Evolutionary conservation across 164 flowering plant species (phyloP), one percentile per base, ranked within the genome.

Genomic region (Paratinospora sagittata): DNA sequence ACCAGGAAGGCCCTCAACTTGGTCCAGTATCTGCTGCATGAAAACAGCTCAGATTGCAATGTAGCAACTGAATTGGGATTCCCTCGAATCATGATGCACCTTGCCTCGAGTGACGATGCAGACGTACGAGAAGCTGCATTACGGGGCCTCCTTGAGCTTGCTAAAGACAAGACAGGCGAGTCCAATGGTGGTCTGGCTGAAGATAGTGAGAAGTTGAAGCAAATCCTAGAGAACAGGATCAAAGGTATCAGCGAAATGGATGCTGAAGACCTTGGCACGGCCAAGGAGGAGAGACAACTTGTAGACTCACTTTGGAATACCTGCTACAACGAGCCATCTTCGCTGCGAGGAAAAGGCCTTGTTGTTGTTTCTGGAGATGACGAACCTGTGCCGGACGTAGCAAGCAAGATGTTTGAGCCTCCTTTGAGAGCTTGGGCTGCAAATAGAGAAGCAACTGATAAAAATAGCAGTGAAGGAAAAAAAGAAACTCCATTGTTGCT

Each of bases 1-100:
- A 78, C 14, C 96, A 96, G 99, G 89, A 96, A 93, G 80, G 97
- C 99, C 5, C 84, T 96, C 67, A 86, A 86, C 85, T 82, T 96
- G 86, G 75, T 96, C 49, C 88, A 90, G 55, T 96, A 93, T 76
- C 86, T 96, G 23, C 78, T 93, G 52, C 85, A 83, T 3, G 99
- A 93, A 77, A 89, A 88, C 75, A 76, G 63, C 45, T 75, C 93
- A 21, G 98, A 96, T 73, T 81, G 88, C 78, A 76, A 57, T 65
- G 74, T 89, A 6, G 86, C 83, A 0, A 74, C 62, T 13, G 91
- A 90, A 73, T 84, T 91, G 6, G 99, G 99, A 65, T 91, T 89
- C 47, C 90, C 95, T 19, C 92, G 93, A 57, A 82, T 86, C 10
- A 77, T 96, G 89, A 78, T 85, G 83, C 98, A 96, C 76, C 89